Evolutionary conservation across 2,329 filamentous ascomycete species (phyloP).

Genomic region (Bretziella fagacearum): DNA sequence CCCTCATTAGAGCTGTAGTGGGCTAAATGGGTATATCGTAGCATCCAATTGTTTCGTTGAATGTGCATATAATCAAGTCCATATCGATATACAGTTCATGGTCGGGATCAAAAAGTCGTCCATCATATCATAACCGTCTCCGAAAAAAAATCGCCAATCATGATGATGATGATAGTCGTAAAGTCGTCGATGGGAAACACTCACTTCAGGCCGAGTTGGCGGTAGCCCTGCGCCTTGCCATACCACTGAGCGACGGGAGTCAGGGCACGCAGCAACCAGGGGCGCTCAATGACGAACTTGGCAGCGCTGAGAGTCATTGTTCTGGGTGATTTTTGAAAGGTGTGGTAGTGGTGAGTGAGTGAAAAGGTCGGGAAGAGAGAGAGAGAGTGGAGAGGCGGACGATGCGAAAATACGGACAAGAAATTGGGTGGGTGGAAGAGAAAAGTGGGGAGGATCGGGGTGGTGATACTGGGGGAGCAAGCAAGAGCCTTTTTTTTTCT

Average conservation of each 20-base stretch:
- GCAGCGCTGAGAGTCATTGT: constrained; percentile 60
- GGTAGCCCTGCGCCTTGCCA: constrained; percentile 74
- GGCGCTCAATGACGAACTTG: constrained; percentile 63
- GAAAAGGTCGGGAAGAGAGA: constrained; percentile 17
- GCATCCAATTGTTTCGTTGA: not conserved
- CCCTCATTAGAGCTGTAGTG: not conserved
- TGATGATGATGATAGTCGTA: not conserved
- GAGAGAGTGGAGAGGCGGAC: constrained; percentile 17
- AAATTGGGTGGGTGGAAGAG: constrained; percentile 3
- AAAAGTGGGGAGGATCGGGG: constrained; percentile 13
- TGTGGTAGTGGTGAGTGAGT: constrained; percentile 1
- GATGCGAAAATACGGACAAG: not conserved
- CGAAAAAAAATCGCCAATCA: not conserved
- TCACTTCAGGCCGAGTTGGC: constrained; percentile 76
- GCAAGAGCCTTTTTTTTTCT: constrained; percentile 10
- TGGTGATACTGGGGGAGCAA: constrained; percentile 9
- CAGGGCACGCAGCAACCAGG: constrained; percentile 52
- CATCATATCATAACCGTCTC: not conserved
- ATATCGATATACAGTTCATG: not conserved
- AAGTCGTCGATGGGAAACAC: constrained; percentile 2
- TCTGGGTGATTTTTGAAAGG: constrained; percentile 20
- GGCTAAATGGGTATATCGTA: not conserved
- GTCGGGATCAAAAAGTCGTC: not conserved
- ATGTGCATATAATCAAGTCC: not conserved
- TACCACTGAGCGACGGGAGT: constrained; percentile 81